A percentile compares a stretch with the other conserved stretches of the same genome.
Conservation (phyloP, 345 rosid genomes). For the Salix caprea region DNA sequence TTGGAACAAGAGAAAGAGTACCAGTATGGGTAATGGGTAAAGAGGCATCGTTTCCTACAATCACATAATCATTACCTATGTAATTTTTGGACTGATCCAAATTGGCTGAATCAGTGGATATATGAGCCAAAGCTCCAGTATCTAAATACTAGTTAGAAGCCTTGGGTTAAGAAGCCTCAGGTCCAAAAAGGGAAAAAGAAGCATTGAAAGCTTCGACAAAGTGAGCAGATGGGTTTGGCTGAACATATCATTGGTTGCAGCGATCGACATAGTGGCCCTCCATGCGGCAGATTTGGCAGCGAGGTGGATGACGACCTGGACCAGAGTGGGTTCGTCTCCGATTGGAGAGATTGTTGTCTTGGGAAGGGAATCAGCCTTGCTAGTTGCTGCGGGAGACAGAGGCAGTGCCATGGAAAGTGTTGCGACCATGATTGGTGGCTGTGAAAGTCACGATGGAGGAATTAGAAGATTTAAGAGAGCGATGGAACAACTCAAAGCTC, state of each 20-base stretch:
- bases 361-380: no score
- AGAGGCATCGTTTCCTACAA: constrained; percentile 11
- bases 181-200: no score
- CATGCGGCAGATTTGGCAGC: not conserved
- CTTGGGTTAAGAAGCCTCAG: no score
- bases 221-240: no score
- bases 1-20: not conserved
- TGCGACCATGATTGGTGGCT: no score
- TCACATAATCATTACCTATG: constrained; percentile 10
- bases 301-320: not conserved
- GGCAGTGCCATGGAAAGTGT: no score
- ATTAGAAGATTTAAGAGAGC: no score
- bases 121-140: not conserved
- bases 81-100: not conserved
- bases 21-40: constrained; percentile 9
- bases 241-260: not conserved
- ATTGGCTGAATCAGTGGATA: not conserved
- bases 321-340: not conserved
- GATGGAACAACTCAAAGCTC: no score
- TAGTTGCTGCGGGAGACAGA: no score
- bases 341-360: no score
- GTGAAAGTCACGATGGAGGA: no score
- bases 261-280: constrained; percentile 10
- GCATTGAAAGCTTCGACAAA: no score
- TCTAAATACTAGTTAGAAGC: constrained; percentile 5